phyloP scores from a whole-genome alignment of 177 flowering plant species.

The Vitis hybrid region DNA sequence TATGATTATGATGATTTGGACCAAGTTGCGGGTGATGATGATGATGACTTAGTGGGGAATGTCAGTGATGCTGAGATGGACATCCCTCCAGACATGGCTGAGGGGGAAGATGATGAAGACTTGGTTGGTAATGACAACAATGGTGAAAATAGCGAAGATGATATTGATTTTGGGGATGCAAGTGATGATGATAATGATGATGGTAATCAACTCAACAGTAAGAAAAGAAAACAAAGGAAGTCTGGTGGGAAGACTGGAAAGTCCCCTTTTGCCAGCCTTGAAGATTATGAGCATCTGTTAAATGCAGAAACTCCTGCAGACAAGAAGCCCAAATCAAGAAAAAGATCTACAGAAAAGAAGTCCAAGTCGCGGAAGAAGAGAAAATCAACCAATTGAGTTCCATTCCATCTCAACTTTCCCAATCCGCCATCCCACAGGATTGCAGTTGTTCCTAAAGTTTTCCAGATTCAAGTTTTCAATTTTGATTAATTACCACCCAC shows the following conservation, averaged over 20 bases:
- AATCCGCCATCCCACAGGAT: no score
- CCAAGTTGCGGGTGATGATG: slow-evolving; percentile 64
- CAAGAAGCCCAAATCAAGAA: slow-evolving; percentile 15
- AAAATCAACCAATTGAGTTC: not conserved
- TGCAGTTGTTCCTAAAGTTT: no score
- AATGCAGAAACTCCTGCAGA: slow-evolving; percentile 30
- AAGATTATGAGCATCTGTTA: slow-evolving; percentile 76
- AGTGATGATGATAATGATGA: slow-evolving; percentile 30
- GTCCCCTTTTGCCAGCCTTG: slow-evolving; percentile 86
- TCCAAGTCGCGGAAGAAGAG: slow-evolving; percentile 25
- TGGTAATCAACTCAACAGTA: slow-evolving; percentile 1
- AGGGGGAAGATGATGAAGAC: slow-evolving; percentile 32
- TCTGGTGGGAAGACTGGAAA: slow-evolving; percentile 29
- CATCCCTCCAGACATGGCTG: slow-evolving; percentile 33
- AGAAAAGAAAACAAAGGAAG: slow-evolving; percentile 44
- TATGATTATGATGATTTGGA: slow-evolving; percentile 87
- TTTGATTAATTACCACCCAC: no score
- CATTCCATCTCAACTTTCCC: no score
- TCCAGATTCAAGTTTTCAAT: no score
- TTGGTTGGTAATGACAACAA: slow-evolving; percentile 11
- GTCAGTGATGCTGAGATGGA: slow-evolving; percentile 67
- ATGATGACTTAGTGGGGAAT: slow-evolving; percentile 73
- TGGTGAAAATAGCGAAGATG: slow-evolving; percentile 14
- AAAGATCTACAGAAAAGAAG: slow-evolving; percentile 10
- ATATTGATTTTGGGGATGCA: slow-evolving; percentile 15